phyloP scores from a whole-genome alignment of 768 basidiomycete genomes.

The Hypholoma fasciculare region DNA sequence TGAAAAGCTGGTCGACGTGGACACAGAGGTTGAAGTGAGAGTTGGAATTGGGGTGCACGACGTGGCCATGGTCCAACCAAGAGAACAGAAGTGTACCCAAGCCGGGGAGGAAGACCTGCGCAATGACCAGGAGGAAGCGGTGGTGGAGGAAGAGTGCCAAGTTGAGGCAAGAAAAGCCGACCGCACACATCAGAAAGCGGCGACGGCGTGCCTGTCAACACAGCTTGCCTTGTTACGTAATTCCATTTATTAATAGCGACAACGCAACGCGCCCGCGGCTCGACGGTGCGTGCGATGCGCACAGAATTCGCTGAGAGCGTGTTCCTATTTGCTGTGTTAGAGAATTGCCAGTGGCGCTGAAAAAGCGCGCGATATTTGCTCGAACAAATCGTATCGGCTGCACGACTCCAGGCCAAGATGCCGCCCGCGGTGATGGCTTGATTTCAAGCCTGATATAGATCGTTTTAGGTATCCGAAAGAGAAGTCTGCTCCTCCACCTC shows the following conservation, averaged over 20 bases:
- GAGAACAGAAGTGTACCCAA: slow-evolving; percentile 15
- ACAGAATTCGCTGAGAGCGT: too few species aligned
- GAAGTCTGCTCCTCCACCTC: too few species aligned
- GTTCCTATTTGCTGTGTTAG: too few species aligned
- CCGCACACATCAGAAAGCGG: slow-evolving; percentile 13
- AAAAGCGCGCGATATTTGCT: too few species aligned
- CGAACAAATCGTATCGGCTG: too few species aligned
- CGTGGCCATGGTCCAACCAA: slow-evolving; percentile 11
- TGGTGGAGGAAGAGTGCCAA: slow-evolving; percentile 1
- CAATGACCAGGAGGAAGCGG: slow-evolving; percentile 20
- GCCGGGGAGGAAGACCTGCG: slow-evolving; percentile 8
- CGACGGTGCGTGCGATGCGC: too few species aligned
- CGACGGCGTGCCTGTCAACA: slow-evolving; percentile 11
- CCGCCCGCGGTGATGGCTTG: too few species aligned
- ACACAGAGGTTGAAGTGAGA: slow-evolving; percentile 18
- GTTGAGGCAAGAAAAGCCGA: slow-evolving; percentile 7
- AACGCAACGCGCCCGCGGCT: background rate
- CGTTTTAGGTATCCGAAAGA: too few species aligned
- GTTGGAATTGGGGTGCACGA: slow-evolving; percentile 19
- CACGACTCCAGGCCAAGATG: too few species aligned
- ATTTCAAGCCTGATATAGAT: too few species aligned
- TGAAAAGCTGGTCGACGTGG: slow-evolving; percentile 20
- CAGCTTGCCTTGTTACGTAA: background rate
- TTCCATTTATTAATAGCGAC: background rate
- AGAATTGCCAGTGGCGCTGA: too few species aligned